Evolutionary conservation across 257 asterid genomes (phyloP).

Genomic region (Plectranthus barbatus): DNA sequence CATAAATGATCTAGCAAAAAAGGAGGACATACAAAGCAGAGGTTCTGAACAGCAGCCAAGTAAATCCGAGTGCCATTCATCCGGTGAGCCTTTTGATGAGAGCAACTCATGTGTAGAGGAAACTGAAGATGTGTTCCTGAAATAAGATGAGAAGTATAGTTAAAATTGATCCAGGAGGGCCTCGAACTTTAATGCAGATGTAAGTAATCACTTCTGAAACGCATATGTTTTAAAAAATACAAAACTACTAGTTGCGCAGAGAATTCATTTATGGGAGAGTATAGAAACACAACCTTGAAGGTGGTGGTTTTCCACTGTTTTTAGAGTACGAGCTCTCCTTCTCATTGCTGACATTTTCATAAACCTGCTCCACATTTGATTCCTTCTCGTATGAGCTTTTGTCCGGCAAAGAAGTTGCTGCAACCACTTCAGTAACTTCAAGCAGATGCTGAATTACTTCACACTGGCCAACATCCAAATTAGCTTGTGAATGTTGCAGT

Average conservation of each 20-base stretch:
- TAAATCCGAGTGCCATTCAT: conserved; percentile 80
- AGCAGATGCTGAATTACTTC: conserved; percentile 88
- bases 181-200: too few relatives aligned
- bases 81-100: conserved; percentile 45
- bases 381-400: conserved; percentile 34
- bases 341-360: conserved; percentile 25
- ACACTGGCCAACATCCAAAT: conserved; percentile 68
- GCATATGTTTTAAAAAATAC: neutral
- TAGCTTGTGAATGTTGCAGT: conserved; percentile 76
- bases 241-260: neutral
- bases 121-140: conserved; percentile 66
- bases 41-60: conserved; percentile 94
- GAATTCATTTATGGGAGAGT: neutral
- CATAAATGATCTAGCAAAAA: conserved; percentile 3
- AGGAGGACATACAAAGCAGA: conserved; percentile 56
- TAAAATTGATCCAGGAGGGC: neutral
- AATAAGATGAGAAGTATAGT: neutral
- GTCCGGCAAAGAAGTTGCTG: conserved; percentile 45
- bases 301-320: conserved; percentile 36
- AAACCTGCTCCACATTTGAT: conserved; percentile 39
- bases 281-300: conserved; percentile 51
- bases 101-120: conserved; percentile 55
- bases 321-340: conserved; percentile 26
- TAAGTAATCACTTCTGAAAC: neutral
- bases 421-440: conserved; percentile 79